phyloP scores from a whole-genome alignment of 176 grass and related monocot species.

The Triticum monococcum region DNA sequence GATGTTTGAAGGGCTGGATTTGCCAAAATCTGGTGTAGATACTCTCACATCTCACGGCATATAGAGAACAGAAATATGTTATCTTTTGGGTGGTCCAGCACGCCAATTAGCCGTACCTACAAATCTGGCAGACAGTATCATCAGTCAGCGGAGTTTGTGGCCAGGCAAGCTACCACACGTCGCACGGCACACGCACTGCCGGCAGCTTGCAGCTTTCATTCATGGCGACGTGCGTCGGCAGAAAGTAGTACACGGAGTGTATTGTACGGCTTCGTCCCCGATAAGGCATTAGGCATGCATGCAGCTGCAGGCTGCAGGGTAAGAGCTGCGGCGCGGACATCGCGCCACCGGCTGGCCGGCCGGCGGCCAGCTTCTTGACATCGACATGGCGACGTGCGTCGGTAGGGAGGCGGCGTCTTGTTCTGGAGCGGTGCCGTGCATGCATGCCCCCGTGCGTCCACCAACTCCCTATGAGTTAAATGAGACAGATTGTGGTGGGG shows the following conservation, averaged over 20 bases:
- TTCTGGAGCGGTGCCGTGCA: not conserved
- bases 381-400: not conserved
- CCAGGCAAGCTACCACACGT: not conserved
- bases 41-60: too few relatives aligned
- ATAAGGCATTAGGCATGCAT: not conserved
- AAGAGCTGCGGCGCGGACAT: not conserved
- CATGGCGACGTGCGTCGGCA: conserved; percentile 26
- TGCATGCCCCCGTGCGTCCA: not conserved
- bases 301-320: not conserved
- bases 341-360: not conserved
- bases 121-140: not conserved
- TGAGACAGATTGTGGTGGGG: too few relatives aligned
- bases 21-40: too few relatives aligned
- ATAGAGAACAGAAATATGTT: too few relatives aligned
- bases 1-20: too few relatives aligned
- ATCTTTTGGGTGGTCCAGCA: too few relatives aligned
- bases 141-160: conserved; percentile 17
- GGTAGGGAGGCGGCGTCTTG: not conserved
- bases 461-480: not conserved
- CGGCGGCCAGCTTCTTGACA: not conserved
- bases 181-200: not conserved
- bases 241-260: not conserved
- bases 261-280: not conserved
- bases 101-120: too few relatives aligned
- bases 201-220: not conserved